A percentile compares a stretch with the other conserved stretches of the same genome.
Conservation (phyloP, 164 flowering plant genomes). For the Platanus orientalis region DNA sequence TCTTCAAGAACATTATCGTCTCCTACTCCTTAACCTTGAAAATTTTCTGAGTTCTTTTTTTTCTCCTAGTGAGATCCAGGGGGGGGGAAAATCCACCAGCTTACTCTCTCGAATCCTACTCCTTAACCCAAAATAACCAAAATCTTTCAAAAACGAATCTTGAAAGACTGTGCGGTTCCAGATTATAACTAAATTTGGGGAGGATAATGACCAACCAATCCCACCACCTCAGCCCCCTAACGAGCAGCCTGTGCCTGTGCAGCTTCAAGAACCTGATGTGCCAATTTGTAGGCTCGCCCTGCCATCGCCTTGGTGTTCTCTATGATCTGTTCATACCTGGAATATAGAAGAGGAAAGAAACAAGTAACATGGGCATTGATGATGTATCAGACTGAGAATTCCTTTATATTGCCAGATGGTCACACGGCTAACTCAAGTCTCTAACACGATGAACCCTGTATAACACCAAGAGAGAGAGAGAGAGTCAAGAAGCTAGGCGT, state of each 20-base stretch:
- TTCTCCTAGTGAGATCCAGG: neutral
- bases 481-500: no score
- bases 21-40: no score
- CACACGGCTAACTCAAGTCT: no score
- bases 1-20: neutral
- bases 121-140: neutral
- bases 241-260: slow-evolving; percentile 58
- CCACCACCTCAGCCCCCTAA: slow-evolving; percentile 11
- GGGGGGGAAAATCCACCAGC: neutral
- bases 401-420: no score
- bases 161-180: neutral
- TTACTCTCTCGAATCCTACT: neutral
- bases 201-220: neutral
- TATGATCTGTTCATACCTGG: slow-evolving; percentile 89
- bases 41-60: neutral
- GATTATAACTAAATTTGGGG: no score
- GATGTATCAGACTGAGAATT: no score
- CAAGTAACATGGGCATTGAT: no score
- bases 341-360: slow-evolving; percentile 1
- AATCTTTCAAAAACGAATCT: neutral
- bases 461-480: no score
- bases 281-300: slow-evolving; percentile 71
- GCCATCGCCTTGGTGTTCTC: slow-evolving; percentile 82
- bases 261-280: slow-evolving; percentile 66
- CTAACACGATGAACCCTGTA: no score